Evolutionary conservation across 2,329 filamentous ascomycete species (phyloP).

Genomic region (Xylariales sp.): DNA sequence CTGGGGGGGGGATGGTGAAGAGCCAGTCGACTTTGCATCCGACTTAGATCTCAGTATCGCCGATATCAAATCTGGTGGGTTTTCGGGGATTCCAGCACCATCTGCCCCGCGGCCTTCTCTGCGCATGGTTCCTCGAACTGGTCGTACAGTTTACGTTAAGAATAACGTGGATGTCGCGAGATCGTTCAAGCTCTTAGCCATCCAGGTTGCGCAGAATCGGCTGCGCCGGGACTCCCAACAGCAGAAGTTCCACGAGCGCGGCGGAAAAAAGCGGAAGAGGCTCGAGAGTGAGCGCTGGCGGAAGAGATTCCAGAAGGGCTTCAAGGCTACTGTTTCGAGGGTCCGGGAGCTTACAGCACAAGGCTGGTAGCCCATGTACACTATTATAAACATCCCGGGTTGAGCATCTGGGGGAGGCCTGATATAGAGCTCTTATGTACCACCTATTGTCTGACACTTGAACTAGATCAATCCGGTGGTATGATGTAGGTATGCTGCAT

Average conservation of each 20-base stretch:
- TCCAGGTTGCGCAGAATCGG: conserved; percentile 62
- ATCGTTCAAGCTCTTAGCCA: conserved; percentile 58
- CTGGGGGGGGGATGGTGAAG: not conserved
- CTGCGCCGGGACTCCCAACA: conserved; percentile 64
- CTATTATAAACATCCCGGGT: conserved; percentile 23
- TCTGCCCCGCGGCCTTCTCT: conserved; percentile 38
- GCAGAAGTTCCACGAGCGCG: conserved; percentile 80
- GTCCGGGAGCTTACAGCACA: conserved; percentile 79
- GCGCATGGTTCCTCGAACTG: conserved; percentile 56
- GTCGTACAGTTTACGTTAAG: conserved; percentile 58
- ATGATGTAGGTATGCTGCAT: not conserved
- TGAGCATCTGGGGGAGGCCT: conserved; percentile 10
- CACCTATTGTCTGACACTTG: conserved; percentile 12
- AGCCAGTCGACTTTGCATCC: conserved; percentile 12
- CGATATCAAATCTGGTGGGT: not conserved
- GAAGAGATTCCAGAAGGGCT: conserved; percentile 74
- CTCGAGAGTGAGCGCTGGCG: conserved; percentile 76
- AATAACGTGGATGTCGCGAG: conserved; percentile 58
- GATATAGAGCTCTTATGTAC: conserved; percentile 36
- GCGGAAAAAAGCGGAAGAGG: conserved; percentile 82
- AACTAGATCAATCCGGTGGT: not conserved
- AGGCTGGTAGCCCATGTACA: conserved; percentile 71
- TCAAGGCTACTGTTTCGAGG: conserved; percentile 71
- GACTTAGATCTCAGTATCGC: conserved; percentile 40
- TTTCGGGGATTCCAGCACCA: not conserved